Conservation (phyloP, 78 protist species). For the Mantamonas sphyraenae region DNA sequence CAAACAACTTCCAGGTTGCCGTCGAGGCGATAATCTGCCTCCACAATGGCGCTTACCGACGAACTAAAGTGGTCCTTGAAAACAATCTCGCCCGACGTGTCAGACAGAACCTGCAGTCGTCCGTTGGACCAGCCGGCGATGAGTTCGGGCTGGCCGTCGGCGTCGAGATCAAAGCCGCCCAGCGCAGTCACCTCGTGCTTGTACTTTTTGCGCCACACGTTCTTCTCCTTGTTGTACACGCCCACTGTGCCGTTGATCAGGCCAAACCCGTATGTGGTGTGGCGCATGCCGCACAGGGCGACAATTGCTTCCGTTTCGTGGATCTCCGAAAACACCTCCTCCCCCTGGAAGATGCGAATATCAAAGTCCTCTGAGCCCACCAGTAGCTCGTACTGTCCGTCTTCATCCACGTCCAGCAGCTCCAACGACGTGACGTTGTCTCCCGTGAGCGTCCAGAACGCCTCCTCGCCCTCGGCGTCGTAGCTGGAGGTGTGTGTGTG, state of each 20-base stretch:
- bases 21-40: slow-evolving; percentile 39
- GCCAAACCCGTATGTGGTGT: slow-evolving; percentile 7
- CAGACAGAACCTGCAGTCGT: slow-evolving; percentile 23
- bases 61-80: slow-evolving; percentile 25
- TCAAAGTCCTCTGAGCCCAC: slow-evolving; percentile 52
- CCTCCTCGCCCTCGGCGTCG: slow-evolving; percentile 29
- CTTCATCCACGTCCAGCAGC: slow-evolving; percentile 1
- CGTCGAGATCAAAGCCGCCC: slow-evolving; percentile 33
- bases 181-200: background rate
- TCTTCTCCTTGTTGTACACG: slow-evolving; percentile 19
- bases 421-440: slow-evolving; percentile 38
- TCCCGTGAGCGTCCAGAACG: slow-evolving; percentile 43
- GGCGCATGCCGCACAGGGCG: background rate
- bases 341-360: slow-evolving; percentile 29
- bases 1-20: slow-evolving; percentile 9
- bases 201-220: slow-evolving; percentile 35
- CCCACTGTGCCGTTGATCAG: slow-evolving; percentile 52
- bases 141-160: slow-evolving; percentile 50
- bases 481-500: no score
- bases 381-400: slow-evolving; percentile 24
- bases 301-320: slow-evolving; percentile 19
- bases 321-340: slow-evolving; percentile 24
- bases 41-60: slow-evolving; percentile 17
- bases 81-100: slow-evolving; percentile 21
- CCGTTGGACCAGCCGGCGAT: slow-evolving; percentile 38